Evolutionary conservation across 23 red algal genomes (phyloP), one percentile per base, ranked within the genome.

Genomic region (Gracilariopsis chorda): DNA sequence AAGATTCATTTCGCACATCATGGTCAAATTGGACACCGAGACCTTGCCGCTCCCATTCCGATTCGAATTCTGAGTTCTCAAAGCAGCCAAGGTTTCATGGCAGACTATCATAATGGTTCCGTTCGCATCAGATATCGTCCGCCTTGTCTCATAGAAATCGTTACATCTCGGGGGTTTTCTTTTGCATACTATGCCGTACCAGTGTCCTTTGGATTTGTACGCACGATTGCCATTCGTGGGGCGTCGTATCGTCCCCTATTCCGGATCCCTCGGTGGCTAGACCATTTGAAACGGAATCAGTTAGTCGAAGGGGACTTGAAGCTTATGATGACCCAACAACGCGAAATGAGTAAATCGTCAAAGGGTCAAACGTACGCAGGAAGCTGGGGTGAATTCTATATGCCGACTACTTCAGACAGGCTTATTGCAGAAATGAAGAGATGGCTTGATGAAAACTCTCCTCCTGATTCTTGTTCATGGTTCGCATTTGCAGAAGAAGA

Each of bases 1-100:
- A 46, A 84, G 80, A 73, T 92, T 37, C 61, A 80, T 43, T 92
- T 80, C 48, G 88, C 88, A 45, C 88, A 92, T 42, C 88, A 92
- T 43, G 74, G 74, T 3, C 60, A 69, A 70, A 44, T 92, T 8
- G 88, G 72, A 11, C 75, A 33, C 13, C 77, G 88, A 29, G 88
- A 81, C 2, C 35, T 76, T 13, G 88, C 88, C 23, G 77, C 47
- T 21, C 77, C 88, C 19, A 71, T 92, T 29, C 73, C 74, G 11
- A 46, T 92, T 46, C 88, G 77, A 12, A 82, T 92, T 40, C 77
- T 92, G 27, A 73, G 23, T 14, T 23, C 21, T 28, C 35, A 27
- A 0, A 57, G 39, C 1, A 37, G 7, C 19, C 20, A 53, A 41
- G 88, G 88, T 19, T 92, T 80, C 75, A 80, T 47, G 10, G 88